Evolutionary conservation across 768 basidiomycete species (phyloP).

Genomic region (Collybiopsis confluens): DNA sequence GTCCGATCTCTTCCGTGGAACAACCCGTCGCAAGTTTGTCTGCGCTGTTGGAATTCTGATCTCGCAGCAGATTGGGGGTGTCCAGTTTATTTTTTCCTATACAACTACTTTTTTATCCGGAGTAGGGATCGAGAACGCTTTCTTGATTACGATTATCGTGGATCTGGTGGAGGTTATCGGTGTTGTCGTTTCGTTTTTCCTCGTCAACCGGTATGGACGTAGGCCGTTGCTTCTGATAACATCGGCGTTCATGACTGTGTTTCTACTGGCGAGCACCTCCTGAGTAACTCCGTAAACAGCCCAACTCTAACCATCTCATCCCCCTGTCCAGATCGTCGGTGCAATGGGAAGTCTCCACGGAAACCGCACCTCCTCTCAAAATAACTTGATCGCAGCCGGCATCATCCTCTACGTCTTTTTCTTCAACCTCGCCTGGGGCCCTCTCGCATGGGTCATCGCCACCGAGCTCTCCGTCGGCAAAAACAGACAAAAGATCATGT

Average conservation of each 20-base stretch:
- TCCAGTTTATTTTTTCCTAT: slow-evolving; percentile 4
- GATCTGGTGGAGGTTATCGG: slow-evolving; percentile 1
- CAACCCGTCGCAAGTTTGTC: background rate
- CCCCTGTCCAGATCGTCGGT: background rate
- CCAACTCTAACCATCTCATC: too few relatives aligned
- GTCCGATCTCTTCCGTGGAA: background rate
- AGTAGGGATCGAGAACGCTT: background rate
- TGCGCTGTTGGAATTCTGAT: background rate
- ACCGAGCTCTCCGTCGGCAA: slow-evolving; percentile 6
- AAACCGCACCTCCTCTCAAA: background rate
- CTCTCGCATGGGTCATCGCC: slow-evolving; percentile 9
- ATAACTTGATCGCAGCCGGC: slow-evolving; percentile 1
- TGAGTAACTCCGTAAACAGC: too few relatives aligned
- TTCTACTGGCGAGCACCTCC: background rate
- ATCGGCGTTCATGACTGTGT: background rate
- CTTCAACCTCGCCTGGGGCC: slow-evolving; percentile 10
- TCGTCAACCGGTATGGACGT: slow-evolving; percentile 7
- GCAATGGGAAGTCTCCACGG: slow-evolving; percentile 4
- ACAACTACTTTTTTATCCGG: background rate
- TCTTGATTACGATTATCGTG: slow-evolving; percentile 5
- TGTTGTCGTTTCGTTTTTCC: slow-evolving; percentile 7
- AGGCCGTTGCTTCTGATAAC: slow-evolving; percentile 6
- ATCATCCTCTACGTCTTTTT: slow-evolving; percentile 9
- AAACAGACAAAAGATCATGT: slow-evolving; percentile 8
- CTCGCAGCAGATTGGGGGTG: background rate